Conservation (phyloP, 2,329 filamentous ascomycete species). For the Xylaria sp. region DNA sequence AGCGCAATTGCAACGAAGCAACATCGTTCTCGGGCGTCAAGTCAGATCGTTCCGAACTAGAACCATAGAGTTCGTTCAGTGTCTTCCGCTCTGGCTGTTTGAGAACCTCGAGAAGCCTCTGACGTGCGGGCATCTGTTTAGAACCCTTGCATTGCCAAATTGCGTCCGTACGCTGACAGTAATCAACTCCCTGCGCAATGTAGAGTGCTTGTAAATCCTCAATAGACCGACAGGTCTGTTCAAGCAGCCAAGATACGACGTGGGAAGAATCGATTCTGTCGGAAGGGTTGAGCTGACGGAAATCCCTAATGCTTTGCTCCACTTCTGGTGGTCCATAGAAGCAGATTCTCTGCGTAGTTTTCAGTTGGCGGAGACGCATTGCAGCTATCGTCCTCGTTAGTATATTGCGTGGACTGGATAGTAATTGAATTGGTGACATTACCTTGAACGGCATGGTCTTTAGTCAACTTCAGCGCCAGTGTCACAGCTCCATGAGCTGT, state of each 20-base stretch:
- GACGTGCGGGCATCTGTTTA: constrained; percentile 48
- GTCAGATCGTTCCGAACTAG: neutral
- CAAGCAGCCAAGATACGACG: constrained; percentile 68
- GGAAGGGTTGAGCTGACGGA: constrained; percentile 45
- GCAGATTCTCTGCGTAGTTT: constrained; percentile 63
- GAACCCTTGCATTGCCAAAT: constrained; percentile 55
- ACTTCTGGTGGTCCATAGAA: constrained; percentile 71
- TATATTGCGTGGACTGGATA: too few species aligned
- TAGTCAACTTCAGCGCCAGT: constrained; percentile 65
- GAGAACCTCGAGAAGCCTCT: constrained; percentile 53
- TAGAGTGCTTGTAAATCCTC: constrained; percentile 70
- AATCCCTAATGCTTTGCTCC: constrained; percentile 67
- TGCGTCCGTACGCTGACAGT: constrained; percentile 66
- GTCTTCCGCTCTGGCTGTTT: constrained; percentile 66
- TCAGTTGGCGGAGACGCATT: constrained; percentile 72
- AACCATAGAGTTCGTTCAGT: constrained; percentile 67
- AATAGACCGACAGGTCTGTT: constrained; percentile 70
- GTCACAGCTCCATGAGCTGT: constrained; percentile 64
- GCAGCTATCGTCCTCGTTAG: constrained; percentile 63
- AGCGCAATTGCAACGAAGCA: constrained; percentile 11
- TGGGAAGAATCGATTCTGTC: constrained; percentile 58
- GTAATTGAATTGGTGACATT: too few species aligned
- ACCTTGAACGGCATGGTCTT: constrained; percentile 70
- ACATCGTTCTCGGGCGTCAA: neutral
- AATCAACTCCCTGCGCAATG: constrained; percentile 69